A percentile compares a stretch with the other conserved stretches of the same genome.
Conservation (phyloP, 73 alveolate species). For the Durusdinium trenchii region DNA sequence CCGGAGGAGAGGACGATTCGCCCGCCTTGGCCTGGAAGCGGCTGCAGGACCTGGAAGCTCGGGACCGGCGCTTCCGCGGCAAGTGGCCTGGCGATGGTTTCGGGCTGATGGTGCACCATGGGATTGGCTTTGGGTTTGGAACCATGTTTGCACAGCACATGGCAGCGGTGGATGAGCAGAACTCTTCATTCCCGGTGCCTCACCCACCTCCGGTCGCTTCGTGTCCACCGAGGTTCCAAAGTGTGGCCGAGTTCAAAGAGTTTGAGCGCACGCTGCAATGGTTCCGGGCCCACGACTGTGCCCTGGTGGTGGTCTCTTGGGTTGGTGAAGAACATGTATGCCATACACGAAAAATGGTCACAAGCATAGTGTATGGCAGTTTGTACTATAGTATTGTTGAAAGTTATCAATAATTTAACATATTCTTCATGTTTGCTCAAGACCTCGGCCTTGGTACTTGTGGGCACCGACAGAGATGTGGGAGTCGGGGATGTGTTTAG, state of each 20-base stretch:
- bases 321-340: no score
- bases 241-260: constrained; percentile 67
- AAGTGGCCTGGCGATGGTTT: constrained; percentile 19
- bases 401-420: no score
- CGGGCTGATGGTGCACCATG: background rate
- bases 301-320: background rate
- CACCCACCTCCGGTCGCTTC: background rate
- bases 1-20: constrained; percentile 19
- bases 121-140: background rate
- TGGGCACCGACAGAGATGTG: no score
- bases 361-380: no score
- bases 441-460: no score
- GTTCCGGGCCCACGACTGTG: constrained; percentile 94
- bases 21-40: constrained; percentile 53
- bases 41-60: constrained; percentile 45
- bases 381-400: no score
- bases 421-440: no score
- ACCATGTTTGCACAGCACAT: background rate
- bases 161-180: background rate
- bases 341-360: no score
- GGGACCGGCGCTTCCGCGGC: constrained; percentile 69
- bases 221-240: background rate
- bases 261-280: constrained; percentile 87
- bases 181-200: background rate
- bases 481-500: no score